Conservation (phyloP, 345 rosid species). For the Populus alba region DNA sequence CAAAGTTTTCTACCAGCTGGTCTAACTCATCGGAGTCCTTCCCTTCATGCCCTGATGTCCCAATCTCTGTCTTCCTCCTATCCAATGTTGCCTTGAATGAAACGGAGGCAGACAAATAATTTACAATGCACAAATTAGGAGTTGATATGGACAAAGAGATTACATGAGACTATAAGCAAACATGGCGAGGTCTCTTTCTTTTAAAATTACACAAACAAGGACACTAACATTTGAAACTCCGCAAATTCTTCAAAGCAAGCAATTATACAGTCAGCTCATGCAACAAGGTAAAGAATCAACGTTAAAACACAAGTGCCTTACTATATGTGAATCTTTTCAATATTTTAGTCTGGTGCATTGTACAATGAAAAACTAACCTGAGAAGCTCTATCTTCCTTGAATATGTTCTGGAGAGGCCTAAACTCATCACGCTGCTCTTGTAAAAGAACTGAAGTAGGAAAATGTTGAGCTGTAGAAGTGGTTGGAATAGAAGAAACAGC, state of each 20-base stretch:
- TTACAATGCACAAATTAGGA: slow-evolving; percentile 4
- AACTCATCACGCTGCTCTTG: slow-evolving; percentile 74
- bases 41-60: slow-evolving; percentile 33
- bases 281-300: neutral
- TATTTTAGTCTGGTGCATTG: neutral
- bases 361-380: slow-evolving; percentile 39
- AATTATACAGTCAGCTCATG: neutral
- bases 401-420: slow-evolving; percentile 37
- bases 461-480: slow-evolving; percentile 50
- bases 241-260: neutral
- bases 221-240: neutral
- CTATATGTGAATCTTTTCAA: neutral
- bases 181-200: neutral
- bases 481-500: slow-evolving; percentile 48
- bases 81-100: slow-evolving; percentile 39
- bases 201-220: neutral
- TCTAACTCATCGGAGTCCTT: slow-evolving; percentile 29
- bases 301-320: neutral
- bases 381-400: slow-evolving; percentile 51
- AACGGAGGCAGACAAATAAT: neutral
- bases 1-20: slow-evolving; percentile 30
- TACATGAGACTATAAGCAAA: neutral
- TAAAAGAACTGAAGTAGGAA: slow-evolving; percentile 65
- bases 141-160: neutral
- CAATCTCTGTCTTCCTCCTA: slow-evolving; percentile 37